A percentile compares a stretch with the other conserved stretches of the same genome.
These are phyloP conservation scores for Cyclotella choctawhatcheeana DNA, from an alignment of 108 stramenopile species.

Conservation along the genomic window DNA sequence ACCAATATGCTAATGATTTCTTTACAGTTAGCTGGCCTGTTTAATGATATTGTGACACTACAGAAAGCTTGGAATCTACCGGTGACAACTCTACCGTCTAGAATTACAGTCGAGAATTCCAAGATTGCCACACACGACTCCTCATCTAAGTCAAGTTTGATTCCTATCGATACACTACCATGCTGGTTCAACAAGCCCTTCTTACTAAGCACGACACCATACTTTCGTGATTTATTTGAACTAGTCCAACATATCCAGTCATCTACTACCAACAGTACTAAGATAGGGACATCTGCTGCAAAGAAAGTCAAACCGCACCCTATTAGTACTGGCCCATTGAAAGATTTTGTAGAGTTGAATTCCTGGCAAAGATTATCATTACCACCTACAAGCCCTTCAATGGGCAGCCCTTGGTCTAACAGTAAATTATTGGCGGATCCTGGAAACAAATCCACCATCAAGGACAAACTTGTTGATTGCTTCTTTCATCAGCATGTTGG, in stretches of 20 bases:
- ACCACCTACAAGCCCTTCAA: not conserved
- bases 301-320: slow-evolving; percentile 68
- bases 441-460: slow-evolving; percentile 28
- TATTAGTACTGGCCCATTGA: slow-evolving; percentile 33
- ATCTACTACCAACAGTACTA: slow-evolving; percentile 3
- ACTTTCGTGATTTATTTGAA: slow-evolving; percentile 65
- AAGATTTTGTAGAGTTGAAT: not conserved
- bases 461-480: slow-evolving; percentile 64
- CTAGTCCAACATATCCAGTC: slow-evolving; percentile 44
- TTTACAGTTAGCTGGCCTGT: slow-evolving; percentile 61
- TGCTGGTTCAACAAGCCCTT: slow-evolving; percentile 50
- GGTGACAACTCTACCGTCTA: slow-evolving; percentile 21
- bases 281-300: slow-evolving; percentile 15
- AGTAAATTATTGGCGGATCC: slow-evolving; percentile 11
- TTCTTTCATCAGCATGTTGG: slow-evolving; percentile 86
- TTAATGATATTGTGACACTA: slow-evolving; percentile 57
- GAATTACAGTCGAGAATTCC: not conserved
- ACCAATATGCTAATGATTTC: slow-evolving; percentile 43
- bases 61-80: slow-evolving; percentile 44
- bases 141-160: not conserved
- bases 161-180: slow-evolving; percentile 31
- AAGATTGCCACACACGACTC: not conserved
- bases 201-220: slow-evolving; percentile 50
- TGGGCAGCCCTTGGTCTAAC: slow-evolving; percentile 25
- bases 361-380: not conserved